Percentiles rank a stretch among this genome's conserved stretches.
phyloP scores from a whole-genome alignment of 306 rosid genomes.

The Myrica gale region DNA sequence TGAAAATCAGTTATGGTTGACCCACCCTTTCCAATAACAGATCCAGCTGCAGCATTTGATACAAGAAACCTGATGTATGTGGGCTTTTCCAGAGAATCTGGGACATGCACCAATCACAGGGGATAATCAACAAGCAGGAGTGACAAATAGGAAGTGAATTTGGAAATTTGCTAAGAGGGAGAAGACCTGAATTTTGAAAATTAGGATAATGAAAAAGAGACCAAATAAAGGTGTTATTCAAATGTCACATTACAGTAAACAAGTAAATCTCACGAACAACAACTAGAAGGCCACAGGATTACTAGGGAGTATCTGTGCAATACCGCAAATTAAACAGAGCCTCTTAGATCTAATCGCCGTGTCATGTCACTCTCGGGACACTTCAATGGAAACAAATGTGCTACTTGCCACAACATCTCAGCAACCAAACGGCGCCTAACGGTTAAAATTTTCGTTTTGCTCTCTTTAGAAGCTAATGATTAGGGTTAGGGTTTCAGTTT shows the following conservation, averaged over 20 bases:
- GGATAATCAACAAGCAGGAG: constrained; percentile 3
- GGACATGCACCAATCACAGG: constrained; percentile 29
- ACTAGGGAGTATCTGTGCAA: neutral
- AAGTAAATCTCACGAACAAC: neutral
- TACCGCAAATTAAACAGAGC: neutral
- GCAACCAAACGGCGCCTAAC: neutral
- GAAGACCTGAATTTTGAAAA: neutral
- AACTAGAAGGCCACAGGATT: neutral
- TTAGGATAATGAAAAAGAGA: neutral
- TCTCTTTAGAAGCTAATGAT: constrained; percentile 14
- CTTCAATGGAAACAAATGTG: neutral
- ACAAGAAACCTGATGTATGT: constrained; percentile 90
- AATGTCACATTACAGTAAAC: neutral
- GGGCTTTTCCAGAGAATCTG: constrained; percentile 82
- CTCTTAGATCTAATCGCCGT: neutral
- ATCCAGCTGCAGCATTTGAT: constrained; percentile 99
- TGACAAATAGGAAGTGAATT: neutral
- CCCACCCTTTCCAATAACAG: constrained; percentile 99
- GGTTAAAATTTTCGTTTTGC: neutral
- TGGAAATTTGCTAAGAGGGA: no score
- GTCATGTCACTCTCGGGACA: neutral
- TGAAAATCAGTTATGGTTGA: constrained; percentile 99
- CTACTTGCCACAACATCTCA: neutral
- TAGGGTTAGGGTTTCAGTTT: constrained; percentile 35
- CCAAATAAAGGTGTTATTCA: neutral